Conservation (phyloP, 192 early-diverging fungal genomes). For the Rhizophagus sp. region DNA sequence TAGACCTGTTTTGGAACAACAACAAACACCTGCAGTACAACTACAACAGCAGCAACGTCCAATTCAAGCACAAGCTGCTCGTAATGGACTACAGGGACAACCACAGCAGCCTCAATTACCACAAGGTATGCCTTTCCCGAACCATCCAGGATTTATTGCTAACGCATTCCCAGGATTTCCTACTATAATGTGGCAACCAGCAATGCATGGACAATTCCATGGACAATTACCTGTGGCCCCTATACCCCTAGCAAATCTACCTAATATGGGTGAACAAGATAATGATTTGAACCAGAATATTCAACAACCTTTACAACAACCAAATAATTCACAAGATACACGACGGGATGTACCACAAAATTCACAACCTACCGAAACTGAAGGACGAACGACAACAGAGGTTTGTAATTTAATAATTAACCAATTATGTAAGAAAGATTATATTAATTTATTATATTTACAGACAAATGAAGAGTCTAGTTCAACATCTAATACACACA, state of each 20-base stretch:
- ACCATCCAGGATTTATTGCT: not conserved
- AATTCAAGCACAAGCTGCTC: not conserved
- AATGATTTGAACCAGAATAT: not conserved
- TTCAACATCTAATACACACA: slow-evolving; percentile 13
- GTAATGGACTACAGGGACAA: slow-evolving; percentile 8
- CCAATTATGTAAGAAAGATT: not conserved
- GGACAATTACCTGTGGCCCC: not conserved
- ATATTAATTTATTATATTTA: not conserved
- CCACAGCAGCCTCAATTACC: slow-evolving; percentile 20
- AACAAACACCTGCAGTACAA: slow-evolving; percentile 2
- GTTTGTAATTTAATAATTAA: not conserved
- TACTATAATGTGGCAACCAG: slow-evolving; percentile 10
- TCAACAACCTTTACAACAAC: not conserved
- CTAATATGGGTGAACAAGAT: slow-evolving; percentile 4
- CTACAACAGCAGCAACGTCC: slow-evolving; percentile 25
- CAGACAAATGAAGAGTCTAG: not conserved
- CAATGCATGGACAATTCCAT: slow-evolving; percentile 16
- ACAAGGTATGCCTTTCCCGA: slow-evolving; percentile 6
- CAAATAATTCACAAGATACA: slow-evolving; percentile 9
- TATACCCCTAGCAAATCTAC: slow-evolving; percentile 6
- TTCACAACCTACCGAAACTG: not conserved
- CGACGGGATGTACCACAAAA: not conserved
- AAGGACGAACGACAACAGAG: not conserved
- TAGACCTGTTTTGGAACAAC: slow-evolving; percentile 44
- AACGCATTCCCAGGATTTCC: slow-evolving; percentile 20